Base-by-base conservation (phyloP, 106 monocot species). In the Narthecium ossifragum region DNA sequence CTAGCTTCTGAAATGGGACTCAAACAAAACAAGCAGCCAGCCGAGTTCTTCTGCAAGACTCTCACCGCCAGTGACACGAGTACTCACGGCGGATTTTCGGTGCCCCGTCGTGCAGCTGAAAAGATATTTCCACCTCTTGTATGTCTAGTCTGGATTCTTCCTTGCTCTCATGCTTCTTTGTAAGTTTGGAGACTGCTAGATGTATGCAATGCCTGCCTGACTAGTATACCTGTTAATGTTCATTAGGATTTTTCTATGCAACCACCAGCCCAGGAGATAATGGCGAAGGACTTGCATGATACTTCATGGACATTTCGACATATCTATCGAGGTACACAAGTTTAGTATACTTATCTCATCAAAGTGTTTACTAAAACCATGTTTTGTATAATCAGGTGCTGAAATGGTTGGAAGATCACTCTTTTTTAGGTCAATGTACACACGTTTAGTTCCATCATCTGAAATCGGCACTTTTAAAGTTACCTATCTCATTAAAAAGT, bases 1-100 rank as follows among this genome's bases (percentile, higher is more conserved):
- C 43, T 88, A 56, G 81, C 78, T 5, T 92, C 92, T 46, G 84
- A 88, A 79, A 69, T 85, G 67, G 88, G 78, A 34, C 75, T 92
- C 43, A 84, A 92, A 56, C 84, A 84, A 71, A 92, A 76, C 73
- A 88, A 76, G 58, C 92, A 88, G 38, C 92, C 88, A 1, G 24
- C 73, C 12, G 84, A 92, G 46, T 92, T 92, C 76, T 92, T 92
- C 67, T 92, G 92, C 60, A 92, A 92, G 71, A 92, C 88, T 7
- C 83, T 92, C 33, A 92, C 92, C 11, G 92, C 92, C 27, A 92
- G 92, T 46, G 92, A 92, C 46, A 88, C 92, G 31, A 92, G 92
- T 33, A 92, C 92, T 18, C 92, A 92, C 63, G 92, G 92, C 40
- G 92, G 92, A 40, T 88, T 92, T 68, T 92, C 92, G 22, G 92